A percentile compares a stretch with the other conserved stretches of the same genome.
phyloP scores from a whole-genome alignment of 2,329 filamentous ascomycete species.

The Calonectria fujianensis region DNA sequence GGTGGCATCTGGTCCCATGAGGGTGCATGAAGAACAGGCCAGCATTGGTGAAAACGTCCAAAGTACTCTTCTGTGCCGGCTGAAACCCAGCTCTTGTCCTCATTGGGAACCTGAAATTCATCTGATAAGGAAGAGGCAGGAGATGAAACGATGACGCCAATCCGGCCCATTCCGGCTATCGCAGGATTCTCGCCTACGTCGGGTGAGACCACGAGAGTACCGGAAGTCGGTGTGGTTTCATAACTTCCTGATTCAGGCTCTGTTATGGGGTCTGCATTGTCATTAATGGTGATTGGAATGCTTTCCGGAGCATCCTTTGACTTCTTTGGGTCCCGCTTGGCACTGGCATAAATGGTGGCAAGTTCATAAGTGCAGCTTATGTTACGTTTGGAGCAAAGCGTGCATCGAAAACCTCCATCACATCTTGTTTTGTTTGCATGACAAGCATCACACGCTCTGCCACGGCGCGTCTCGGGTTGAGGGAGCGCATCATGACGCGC shows the following conservation, averaged over 20 bases:
- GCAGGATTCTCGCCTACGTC: slow-evolving; percentile 36
- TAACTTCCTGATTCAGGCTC: slow-evolving; percentile 20
- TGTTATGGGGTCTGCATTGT: background rate
- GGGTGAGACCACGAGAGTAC: slow-evolving; percentile 22
- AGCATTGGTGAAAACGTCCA: slow-evolving; percentile 63
- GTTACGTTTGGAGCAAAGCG: slow-evolving; percentile 62
- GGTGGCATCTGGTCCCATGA: slow-evolving; percentile 57
- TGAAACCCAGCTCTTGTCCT: slow-evolving; percentile 47
- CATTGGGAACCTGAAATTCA: slow-evolving; percentile 15
- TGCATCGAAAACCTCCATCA: slow-evolving; percentile 63
- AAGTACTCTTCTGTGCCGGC: slow-evolving; percentile 59
- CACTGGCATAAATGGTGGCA: slow-evolving; percentile 3
- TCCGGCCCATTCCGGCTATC: slow-evolving; percentile 36
- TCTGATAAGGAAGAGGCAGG: slow-evolving; percentile 41
- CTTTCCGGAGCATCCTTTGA: background rate
- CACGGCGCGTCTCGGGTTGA: slow-evolving; percentile 58
- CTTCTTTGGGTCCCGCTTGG: slow-evolving; percentile 14
- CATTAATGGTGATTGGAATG: background rate
- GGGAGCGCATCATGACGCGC: slow-evolving; percentile 58
- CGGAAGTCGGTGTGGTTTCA: slow-evolving; percentile 24
- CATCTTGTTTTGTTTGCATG: slow-evolving; percentile 68
- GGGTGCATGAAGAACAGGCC: slow-evolving; percentile 64
- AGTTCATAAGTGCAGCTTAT: slow-evolving; percentile 62
- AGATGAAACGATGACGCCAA: slow-evolving; percentile 35
- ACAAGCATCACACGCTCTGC: slow-evolving; percentile 65